These are phyloP conservation scores for Calonectria honghensis DNA, from an alignment of 2,329 filamentous ascomycete genomes.

Conservation along the genomic window DNA sequence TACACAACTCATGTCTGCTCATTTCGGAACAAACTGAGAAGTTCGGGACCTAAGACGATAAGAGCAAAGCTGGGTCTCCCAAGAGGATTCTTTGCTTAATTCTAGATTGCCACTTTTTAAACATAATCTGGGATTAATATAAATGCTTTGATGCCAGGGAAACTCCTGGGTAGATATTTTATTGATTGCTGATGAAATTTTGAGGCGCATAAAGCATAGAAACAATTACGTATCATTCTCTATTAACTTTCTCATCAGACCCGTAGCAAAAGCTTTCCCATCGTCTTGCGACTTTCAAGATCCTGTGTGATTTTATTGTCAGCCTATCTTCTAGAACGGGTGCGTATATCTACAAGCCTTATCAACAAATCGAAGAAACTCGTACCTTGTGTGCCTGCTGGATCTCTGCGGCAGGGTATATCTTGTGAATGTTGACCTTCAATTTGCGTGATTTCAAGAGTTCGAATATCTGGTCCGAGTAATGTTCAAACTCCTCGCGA, in stretches of 20 bases:
- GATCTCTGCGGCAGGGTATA: not conserved
- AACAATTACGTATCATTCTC: not conserved
- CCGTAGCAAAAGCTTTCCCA: not conserved
- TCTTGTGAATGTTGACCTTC: not conserved
- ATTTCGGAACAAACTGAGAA: too few species aligned
- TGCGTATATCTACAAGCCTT: too few species aligned
- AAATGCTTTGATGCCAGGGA: too few species aligned
- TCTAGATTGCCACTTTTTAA: too few species aligned
- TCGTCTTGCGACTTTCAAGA: not conserved
- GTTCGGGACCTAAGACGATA: too few species aligned
- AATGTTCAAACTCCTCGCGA: conserved; percentile 6
- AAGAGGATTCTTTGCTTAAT: too few species aligned
- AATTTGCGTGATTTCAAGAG: not conserved
- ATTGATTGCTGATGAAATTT: not conserved
- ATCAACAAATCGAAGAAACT: not conserved
- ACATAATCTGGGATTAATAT: too few species aligned
- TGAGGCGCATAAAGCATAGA: not conserved
- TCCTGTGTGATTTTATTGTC: not conserved
- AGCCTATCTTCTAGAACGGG: not conserved
- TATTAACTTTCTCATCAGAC: not conserved
- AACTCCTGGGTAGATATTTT: too few species aligned
- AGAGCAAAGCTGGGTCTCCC: too few species aligned
- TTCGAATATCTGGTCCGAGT: not conserved
- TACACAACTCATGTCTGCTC: too few species aligned
- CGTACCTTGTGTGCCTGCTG: conserved; percentile 7